A percentile compares a stretch with the other conserved stretches of the same genome.
Conservation (phyloP, 2,329 filamentous ascomycete genomes). For the Claviceps digitariae region DNA sequence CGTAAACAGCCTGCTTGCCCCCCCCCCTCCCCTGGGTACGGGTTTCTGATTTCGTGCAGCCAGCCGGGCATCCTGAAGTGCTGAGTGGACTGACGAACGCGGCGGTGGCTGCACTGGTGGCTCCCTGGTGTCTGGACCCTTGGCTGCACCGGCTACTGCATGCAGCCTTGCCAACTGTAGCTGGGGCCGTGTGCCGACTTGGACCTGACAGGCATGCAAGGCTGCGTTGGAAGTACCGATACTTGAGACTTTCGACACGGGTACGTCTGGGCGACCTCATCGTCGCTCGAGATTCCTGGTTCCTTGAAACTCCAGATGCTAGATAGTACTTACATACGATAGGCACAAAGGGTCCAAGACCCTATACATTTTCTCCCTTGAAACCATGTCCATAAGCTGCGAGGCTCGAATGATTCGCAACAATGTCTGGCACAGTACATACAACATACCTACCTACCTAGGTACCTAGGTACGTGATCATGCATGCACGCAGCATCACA, state of each 20-base stretch:
- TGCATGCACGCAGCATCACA: not conserved
- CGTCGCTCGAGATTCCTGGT: no score
- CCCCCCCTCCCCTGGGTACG: not conserved
- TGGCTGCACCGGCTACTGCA: not conserved
- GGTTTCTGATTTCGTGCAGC: not conserved
- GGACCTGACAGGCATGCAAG: not conserved
- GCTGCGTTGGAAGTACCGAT: not conserved
- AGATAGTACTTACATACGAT: no score
- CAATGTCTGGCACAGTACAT: no score
- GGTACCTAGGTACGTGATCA: no score
- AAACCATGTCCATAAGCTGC: no score
- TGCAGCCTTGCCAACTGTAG: not conserved
- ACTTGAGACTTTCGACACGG: not conserved
- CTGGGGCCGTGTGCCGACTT: not conserved
- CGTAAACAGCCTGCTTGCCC: not conserved
- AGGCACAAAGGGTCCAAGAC: no score
- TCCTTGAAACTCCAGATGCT: no score
- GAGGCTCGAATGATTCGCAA: no score
- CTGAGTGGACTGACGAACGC: not conserved
- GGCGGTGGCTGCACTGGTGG: not conserved
- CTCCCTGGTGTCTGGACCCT: constrained; percentile 2
- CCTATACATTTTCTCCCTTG: no score
- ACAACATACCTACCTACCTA: no score
- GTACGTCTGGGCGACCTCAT: not conserved
- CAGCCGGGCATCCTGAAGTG: not conserved